phyloP scores from a whole-genome alignment of 768 basidiomycete genomes.

The Suillus brevipes region DNA sequence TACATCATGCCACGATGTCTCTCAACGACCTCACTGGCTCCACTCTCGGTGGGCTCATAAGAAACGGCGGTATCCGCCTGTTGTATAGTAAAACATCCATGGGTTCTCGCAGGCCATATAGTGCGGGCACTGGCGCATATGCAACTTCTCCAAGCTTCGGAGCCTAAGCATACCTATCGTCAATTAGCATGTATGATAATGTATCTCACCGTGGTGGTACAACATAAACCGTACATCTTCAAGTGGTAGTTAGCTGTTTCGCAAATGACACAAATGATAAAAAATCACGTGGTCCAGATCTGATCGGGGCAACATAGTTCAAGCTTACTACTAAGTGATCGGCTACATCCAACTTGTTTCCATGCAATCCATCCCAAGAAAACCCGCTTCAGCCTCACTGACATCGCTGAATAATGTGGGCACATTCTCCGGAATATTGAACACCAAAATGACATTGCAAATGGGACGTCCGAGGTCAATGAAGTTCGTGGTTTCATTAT shows the following conservation, averaged over 20 bases:
- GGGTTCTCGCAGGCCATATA: slow-evolving; percentile 83
- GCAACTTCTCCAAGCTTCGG: slow-evolving; percentile 12
- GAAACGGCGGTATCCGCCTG: slow-evolving; percentile 89
- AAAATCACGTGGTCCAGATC: neutral
- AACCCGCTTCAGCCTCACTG: neutral
- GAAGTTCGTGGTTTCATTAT: slow-evolving; percentile 2
- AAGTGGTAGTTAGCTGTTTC: neutral
- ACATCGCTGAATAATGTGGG: neutral
- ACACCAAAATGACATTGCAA: neutral
- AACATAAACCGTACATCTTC: neutral
- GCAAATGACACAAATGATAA: neutral
- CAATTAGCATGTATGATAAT: neutral
- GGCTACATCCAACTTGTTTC: slow-evolving; percentile 10
- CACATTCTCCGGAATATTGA: neutral
- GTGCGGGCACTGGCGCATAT: slow-evolving; percentile 35
- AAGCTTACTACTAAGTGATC: neutral
- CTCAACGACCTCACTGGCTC: slow-evolving; percentile 88
- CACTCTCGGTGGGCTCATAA: slow-evolving; percentile 87
- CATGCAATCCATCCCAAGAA: slow-evolving; percentile 9
- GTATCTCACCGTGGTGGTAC: neutral
- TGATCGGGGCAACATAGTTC: neutral
- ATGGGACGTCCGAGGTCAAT: neutral
- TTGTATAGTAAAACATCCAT: slow-evolving; percentile 98
- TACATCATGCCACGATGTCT: slow-evolving; percentile 79
- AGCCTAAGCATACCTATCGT: neutral